Evolutionary conservation across 139 green algal species (phyloP).

Genomic region (Medakamo hakoo): DNA sequence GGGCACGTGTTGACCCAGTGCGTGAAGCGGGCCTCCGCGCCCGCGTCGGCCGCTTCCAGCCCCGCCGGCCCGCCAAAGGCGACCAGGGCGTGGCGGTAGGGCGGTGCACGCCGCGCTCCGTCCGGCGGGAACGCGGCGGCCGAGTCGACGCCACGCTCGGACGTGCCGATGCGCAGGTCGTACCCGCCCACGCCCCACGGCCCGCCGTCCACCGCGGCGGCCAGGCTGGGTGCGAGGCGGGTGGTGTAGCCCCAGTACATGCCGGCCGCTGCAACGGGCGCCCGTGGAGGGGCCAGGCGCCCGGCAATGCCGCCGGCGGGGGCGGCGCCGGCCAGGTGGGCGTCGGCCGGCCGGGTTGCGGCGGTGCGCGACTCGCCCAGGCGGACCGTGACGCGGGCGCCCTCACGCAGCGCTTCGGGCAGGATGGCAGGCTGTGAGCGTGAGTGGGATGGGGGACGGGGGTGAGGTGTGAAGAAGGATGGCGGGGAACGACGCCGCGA

Average conservation of each 20-base stretch:
- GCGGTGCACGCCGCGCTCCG: conserved; percentile 1
- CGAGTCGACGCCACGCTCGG: conserved; percentile 26
- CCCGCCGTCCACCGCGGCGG: conserved; percentile 32
- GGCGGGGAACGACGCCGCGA: background rate
- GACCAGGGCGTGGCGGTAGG: conserved; percentile 58
- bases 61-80: conserved; percentile 57
- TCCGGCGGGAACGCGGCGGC: background rate
- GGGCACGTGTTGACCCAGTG: conserved; percentile 63
- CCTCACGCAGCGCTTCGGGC: background rate
- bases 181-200: conserved; percentile 38
- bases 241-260: conserved; percentile 79
- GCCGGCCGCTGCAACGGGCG: conserved; percentile 33
- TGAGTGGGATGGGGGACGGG: conserved; percentile 15
- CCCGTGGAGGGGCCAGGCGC: conserved; percentile 24
- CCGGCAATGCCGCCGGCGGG: background rate
- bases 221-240: conserved; percentile 45
- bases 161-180: conserved; percentile 57
- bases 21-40: background rate
- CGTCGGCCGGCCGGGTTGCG: background rate
- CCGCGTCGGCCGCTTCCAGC: conserved; percentile 26
- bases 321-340: background rate
- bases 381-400: background rate
- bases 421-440: conserved; percentile 20
- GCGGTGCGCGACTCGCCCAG: background rate
- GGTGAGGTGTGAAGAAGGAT: conserved; percentile 17